Evolutionary conservation across 2,329 filamentous ascomycete species (phyloP), one percentile per base, ranked within the genome.

Genomic region (Fusarium armeniacum): DNA sequence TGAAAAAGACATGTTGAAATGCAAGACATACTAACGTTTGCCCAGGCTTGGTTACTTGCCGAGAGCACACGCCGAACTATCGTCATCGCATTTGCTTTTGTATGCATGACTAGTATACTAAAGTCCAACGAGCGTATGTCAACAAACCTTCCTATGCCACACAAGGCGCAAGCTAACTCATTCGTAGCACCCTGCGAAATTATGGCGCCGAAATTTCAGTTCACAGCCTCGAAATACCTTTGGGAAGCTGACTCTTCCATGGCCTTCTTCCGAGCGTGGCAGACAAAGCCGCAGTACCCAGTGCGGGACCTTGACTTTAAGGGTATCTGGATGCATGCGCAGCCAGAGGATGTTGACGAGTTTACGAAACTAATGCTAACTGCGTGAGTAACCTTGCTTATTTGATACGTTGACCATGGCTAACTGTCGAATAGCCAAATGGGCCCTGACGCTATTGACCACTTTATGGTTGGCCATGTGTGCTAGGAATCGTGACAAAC

Each of bases 191-290:
- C 72, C 18, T 53, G 57, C 41, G 65, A 71, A 1, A 33, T 69
- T 15, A 72, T 73, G 62, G 10, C 35, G 12, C 20, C 55, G 32
- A 13, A 26, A 13, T 55, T 72, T 24, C 35, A 44, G 40, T 81
- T 79, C 59, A 84, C 79, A 4, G 77, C 82, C 20, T 84, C 82
- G 8, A 75, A 75, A 10, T 77, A 82, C 58, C 78, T 84, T 20
- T 84, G 82, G 83, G 76, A 82, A 18, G 81, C 83, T 1, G 62
- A 71, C 32, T 78, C 77, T 6, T 80, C 82, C 2, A 73, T 81
- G 22, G 77, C 81, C 4, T 84, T 84, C 65, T 83, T 77, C 70
- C 77, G 75, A 3, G 79, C 81, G 4, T 84, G 82, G 83, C 78
- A 80, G n/a, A 78, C 79, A 35, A 81, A 81, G 75, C 80, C 81